These are phyloP conservation scores for Entelexis sorbosivorans DNA, from an alignment of 1,139 yeast species.

Conservation along the genomic window DNA sequence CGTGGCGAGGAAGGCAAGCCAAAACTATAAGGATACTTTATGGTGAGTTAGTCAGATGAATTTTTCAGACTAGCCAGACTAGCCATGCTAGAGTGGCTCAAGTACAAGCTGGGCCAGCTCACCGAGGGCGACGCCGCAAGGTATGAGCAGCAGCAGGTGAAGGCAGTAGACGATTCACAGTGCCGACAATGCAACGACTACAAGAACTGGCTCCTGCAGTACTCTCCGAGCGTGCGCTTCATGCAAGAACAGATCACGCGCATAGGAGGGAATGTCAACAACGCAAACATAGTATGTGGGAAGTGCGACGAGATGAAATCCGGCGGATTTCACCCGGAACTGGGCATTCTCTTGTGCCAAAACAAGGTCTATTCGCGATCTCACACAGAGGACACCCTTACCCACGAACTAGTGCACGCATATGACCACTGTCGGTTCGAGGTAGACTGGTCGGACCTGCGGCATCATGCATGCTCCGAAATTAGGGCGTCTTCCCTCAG, in stretches of 20 bases:
- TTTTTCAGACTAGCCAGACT: not conserved
- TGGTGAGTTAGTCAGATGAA: slow-evolving; percentile 7
- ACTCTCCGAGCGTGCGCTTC: slow-evolving; percentile 75
- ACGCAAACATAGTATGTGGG: slow-evolving; percentile 58
- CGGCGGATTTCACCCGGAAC: slow-evolving; percentile 87
- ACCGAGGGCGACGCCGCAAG: slow-evolving; percentile 9
- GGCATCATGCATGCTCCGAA: slow-evolving; percentile 95
- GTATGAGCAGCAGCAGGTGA: slow-evolving; percentile 41
- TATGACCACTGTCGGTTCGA: slow-evolving; percentile 83
- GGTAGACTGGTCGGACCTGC: slow-evolving; percentile 69
- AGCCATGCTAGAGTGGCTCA: slow-evolving; percentile 13
- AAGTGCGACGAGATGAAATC: slow-evolving; percentile 78
- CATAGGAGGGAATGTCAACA: slow-evolving; percentile 45
- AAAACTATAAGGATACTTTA: not conserved
- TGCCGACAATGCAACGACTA: slow-evolving; percentile 62
- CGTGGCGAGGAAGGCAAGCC: not conserved
- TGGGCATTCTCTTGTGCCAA: slow-evolving; percentile 79
- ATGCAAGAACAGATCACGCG: slow-evolving; percentile 77
- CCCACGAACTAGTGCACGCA: slow-evolving; percentile 90
- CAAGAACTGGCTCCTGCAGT: slow-evolving; percentile 66
- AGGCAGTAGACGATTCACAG: slow-evolving; percentile 37
- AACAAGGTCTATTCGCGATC: slow-evolving; percentile 67
- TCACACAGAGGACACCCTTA: slow-evolving; percentile 79
- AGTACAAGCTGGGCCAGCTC: slow-evolving; percentile 63
- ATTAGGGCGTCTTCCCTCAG: slow-evolving; percentile 85